These are phyloP conservation scores for Coccomyxa subellipsoidea DNA, from an alignment of 163 green algal genomes.

Conservation along the genomic window DNA sequence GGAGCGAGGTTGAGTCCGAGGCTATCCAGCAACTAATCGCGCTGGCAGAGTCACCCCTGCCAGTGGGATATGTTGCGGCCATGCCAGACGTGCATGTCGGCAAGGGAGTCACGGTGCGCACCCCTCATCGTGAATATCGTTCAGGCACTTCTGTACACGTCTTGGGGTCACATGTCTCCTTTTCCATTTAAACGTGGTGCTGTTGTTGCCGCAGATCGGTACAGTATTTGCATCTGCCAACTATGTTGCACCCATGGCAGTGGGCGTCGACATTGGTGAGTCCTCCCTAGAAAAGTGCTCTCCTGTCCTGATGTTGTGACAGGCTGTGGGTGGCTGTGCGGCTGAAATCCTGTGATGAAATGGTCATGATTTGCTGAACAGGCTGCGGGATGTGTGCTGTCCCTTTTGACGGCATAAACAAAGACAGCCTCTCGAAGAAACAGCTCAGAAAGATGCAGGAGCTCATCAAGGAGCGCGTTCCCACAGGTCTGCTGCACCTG, in stretches of 20 bases:
- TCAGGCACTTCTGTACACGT: not conserved
- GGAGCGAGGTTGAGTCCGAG: conserved; percentile 27
- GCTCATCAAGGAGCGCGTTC: conserved; percentile 34
- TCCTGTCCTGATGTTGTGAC: no score
- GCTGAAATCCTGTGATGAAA: no score
- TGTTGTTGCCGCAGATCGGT: no score
- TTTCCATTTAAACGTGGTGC: not conserved
- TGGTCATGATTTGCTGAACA: not conserved
- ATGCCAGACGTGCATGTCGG: conserved; percentile 50
- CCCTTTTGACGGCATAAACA: conserved; percentile 34
- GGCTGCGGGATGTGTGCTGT: conserved; percentile 45
- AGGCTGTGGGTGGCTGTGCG: not conserved
- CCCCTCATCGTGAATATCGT: no score
- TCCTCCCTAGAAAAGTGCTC: no score
- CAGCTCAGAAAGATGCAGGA: conserved; percentile 26
- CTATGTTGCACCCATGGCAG: conserved; percentile 39
- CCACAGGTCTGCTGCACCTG: conserved; percentile 17
- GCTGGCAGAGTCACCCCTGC: conserved; percentile 34
- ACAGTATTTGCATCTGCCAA: conserved; percentile 39
- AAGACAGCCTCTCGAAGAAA: conserved; percentile 24
- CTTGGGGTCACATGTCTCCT: not conserved
- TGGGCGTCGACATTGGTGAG: conserved; percentile 45
- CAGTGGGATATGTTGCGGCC: conserved; percentile 36
- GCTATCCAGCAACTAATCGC: conserved; percentile 36
- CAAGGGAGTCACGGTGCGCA: conserved; percentile 35